phyloP scores from a whole-genome alignment of 2,329 filamentous ascomycete species.

The Colletotrichum tropicale region DNA sequence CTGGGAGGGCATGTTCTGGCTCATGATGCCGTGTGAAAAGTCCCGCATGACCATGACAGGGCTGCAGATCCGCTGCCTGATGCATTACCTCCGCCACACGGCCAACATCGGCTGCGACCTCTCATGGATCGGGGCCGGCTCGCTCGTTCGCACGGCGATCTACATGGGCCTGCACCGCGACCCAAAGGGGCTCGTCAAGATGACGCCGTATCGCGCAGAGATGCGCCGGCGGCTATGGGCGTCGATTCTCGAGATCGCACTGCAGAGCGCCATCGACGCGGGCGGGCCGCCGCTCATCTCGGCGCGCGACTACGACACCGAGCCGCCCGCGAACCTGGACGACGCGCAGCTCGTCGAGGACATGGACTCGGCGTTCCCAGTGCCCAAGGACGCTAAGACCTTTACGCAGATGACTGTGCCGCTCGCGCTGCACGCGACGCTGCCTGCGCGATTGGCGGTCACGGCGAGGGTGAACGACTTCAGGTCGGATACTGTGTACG shows the following conservation, averaged over 20 bases:
- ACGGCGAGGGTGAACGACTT: slow-evolving; percentile 53
- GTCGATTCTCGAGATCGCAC: slow-evolving; percentile 58
- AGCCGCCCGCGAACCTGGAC: slow-evolving; percentile 53
- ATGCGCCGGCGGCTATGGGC: slow-evolving; percentile 62
- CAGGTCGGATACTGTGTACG: slow-evolving; percentile 45
- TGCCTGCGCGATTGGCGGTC: slow-evolving; percentile 47
- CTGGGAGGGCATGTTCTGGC: slow-evolving; percentile 56
- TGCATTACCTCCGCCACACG: slow-evolving; percentile 53
- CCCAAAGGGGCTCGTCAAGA: slow-evolving; percentile 51
- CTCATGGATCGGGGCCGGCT: slow-evolving; percentile 55
- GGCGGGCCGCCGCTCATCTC: slow-evolving; percentile 55
- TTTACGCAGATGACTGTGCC: slow-evolving; percentile 57
- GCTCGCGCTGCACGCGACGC: slow-evolving; percentile 47
- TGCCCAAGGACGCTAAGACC: slow-evolving; percentile 24
- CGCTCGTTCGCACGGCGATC: slow-evolving; percentile 57
- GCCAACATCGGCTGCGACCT: slow-evolving; percentile 54
- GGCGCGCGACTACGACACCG: slow-evolving; percentile 53
- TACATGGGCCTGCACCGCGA: slow-evolving; percentile 65
- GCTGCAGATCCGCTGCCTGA: slow-evolving; percentile 57
- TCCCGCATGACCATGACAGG: slow-evolving; percentile 49
- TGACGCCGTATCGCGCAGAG: slow-evolving; percentile 53
- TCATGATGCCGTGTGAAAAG: slow-evolving; percentile 52
- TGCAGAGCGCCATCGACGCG: slow-evolving; percentile 55
- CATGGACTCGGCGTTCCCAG: slow-evolving; percentile 19
- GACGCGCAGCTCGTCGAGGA: slow-evolving; percentile 53